A percentile compares a stretch with the other conserved stretches of the same genome.
Evolutionary conservation across 768 basidiomycete genomes (phyloP).

Genomic region (Lactarius evosmus): DNA sequence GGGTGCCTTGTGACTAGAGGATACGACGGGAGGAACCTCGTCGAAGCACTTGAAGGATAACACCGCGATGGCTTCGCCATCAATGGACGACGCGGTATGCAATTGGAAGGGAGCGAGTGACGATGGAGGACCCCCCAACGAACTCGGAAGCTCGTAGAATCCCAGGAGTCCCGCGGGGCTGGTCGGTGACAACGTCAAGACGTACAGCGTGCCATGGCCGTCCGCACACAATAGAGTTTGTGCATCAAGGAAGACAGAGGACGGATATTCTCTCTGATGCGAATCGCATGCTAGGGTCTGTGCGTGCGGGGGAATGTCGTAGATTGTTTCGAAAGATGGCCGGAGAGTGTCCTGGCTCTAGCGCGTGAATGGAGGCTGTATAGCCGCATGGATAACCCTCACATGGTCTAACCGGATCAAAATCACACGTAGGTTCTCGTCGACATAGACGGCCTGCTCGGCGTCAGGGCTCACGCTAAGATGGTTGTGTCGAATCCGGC

Average conservation of each 20-base stretch:
- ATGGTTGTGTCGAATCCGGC: slow-evolving; percentile 83
- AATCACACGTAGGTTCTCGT: slow-evolving; percentile 58
- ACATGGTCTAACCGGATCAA: slow-evolving; percentile 57
- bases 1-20: slow-evolving; percentile 29
- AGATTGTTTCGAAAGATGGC: slow-evolving; percentile 55
- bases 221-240: slow-evolving; percentile 58
- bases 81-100: slow-evolving; percentile 40
- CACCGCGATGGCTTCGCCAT: slow-evolving; percentile 44
- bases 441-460: slow-evolving; percentile 61
- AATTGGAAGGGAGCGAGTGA: slow-evolving; percentile 42
- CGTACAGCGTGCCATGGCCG: slow-evolving; percentile 65
- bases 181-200: slow-evolving; percentile 45
- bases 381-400: slow-evolving; percentile 33
- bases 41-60: slow-evolving; percentile 55
- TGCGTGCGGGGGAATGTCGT: slow-evolving; percentile 57
- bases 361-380: slow-evolving; percentile 10
- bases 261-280: slow-evolving; percentile 71
- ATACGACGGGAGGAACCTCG: neutral
- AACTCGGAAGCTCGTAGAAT: slow-evolving; percentile 44
- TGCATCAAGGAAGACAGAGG: slow-evolving; percentile 53
- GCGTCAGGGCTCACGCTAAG: slow-evolving; percentile 49
- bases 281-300: slow-evolving; percentile 39
- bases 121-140: slow-evolving; percentile 31
- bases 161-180: slow-evolving; percentile 49
- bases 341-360: slow-evolving; percentile 47